These are phyloP conservation scores for Cladorrhinum samala DNA, from an alignment of 495 filamentous ascomycete species.

Conservation along the genomic window DNA sequence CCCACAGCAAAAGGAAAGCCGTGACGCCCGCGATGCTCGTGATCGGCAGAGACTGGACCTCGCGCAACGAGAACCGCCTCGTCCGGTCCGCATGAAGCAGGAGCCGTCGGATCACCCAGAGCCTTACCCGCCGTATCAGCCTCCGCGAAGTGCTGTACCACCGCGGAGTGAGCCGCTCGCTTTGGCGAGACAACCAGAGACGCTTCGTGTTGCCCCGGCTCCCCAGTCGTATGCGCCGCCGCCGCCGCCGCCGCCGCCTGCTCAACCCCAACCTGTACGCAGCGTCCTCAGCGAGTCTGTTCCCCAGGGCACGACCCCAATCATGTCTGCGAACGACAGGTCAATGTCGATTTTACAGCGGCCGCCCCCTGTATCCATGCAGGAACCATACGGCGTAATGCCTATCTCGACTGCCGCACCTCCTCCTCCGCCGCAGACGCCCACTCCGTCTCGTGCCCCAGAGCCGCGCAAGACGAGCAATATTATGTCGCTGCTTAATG, in stretches of 20 bases:
- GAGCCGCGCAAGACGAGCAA: constrained; percentile 40
- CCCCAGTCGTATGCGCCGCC: constrained; percentile 27
- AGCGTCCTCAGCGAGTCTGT: constrained; percentile 25
- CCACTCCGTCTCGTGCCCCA: constrained; percentile 28
- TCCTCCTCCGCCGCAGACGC: constrained; percentile 24
- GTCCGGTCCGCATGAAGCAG: constrained; percentile 37
- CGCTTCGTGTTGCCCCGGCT: constrained; percentile 32
- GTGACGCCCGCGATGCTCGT: constrained; percentile 18
- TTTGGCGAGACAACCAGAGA: constrained; percentile 37
- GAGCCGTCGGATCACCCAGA: constrained; percentile 32
- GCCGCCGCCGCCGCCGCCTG: constrained; percentile 15
- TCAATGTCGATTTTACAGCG: constrained; percentile 29
- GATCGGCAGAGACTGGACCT: constrained; percentile 25
- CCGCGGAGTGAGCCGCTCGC: constrained; percentile 34
- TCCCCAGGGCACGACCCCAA: constrained; percentile 25
- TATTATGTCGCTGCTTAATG: constrained; percentile 46
- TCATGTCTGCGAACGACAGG: constrained; percentile 14
- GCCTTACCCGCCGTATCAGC: constrained; percentile 25
- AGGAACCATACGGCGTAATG: constrained; percentile 31
- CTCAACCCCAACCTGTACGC: constrained; percentile 29
- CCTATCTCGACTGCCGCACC: constrained; percentile 30
- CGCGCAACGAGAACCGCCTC: constrained; percentile 25
- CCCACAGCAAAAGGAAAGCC: constrained; percentile 16
- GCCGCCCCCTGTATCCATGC: constrained; percentile 25
- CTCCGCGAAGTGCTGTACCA: constrained; percentile 23